A percentile compares a stretch with the other conserved stretches of the same genome.
Conservation (phyloP, 441 rosid species). For the Aleurites moluccanus region DNA sequence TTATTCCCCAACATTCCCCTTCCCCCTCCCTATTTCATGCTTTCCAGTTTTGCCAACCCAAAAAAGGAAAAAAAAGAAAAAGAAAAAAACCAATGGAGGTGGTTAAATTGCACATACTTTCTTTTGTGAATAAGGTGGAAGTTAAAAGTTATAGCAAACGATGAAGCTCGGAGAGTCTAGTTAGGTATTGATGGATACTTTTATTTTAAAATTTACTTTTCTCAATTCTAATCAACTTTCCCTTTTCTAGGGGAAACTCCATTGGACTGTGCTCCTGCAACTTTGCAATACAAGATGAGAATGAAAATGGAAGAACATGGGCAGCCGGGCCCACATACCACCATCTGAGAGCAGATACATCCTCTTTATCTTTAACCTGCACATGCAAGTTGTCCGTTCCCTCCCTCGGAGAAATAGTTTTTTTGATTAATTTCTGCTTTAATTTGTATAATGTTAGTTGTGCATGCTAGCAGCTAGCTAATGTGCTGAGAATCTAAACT, state of each 20-base stretch:
- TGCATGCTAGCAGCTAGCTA: background rate
- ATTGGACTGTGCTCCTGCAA: conserved; percentile 86
- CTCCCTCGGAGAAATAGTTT: conserved; percentile 8
- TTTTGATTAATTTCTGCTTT: background rate
- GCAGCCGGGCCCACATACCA: conserved; percentile 18
- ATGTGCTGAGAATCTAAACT: background rate
- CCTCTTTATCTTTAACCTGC: background rate
- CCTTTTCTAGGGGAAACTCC: conserved; percentile 73
- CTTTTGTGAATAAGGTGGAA: background rate
- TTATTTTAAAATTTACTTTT: background rate
- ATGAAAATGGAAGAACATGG: conserved; percentile 50
- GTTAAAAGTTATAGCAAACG: background rate
- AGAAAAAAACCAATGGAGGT: background rate
- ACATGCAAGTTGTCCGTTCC: conserved; percentile 21
- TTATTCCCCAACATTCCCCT: background rate
- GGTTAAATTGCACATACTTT: background rate
- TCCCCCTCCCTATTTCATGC: background rate
- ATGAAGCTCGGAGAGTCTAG: background rate
- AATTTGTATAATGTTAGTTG: conserved; percentile 12
- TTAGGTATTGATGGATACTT: background rate
- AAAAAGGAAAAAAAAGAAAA: background rate
- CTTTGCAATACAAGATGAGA: conserved; percentile 84
- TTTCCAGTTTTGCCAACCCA: background rate
- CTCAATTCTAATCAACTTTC: background rate
- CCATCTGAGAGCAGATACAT: conserved; percentile 12